These are phyloP conservation scores for Fusarium sp. DNA, from an alignment of 2,329 filamentous ascomycete species.

Conservation along the genomic window DNA sequence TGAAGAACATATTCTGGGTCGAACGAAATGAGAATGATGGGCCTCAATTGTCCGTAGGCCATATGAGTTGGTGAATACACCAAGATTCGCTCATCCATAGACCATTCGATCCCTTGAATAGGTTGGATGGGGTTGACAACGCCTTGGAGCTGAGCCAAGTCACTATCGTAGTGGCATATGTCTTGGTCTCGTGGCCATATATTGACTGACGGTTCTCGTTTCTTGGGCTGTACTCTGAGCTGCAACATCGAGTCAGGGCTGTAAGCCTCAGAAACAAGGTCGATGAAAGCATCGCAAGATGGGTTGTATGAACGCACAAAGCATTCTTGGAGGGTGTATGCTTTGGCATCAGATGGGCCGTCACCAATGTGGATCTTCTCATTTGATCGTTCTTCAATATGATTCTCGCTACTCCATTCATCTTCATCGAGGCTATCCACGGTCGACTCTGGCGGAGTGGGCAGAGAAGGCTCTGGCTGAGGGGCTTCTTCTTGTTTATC, in stretches of 20 bases:
- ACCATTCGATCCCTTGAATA: constrained; percentile 52
- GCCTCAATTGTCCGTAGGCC: constrained; percentile 17
- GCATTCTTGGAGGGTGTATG: constrained; percentile 63
- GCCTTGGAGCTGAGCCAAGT: constrained; percentile 42
- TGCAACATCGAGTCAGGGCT: constrained; percentile 52
- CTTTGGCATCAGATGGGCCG: constrained; percentile 50
- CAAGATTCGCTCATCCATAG: constrained; percentile 59
- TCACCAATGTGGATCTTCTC: constrained; percentile 58
- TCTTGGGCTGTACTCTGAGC: constrained; percentile 48
- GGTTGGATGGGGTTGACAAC: constrained; percentile 48
- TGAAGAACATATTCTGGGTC: constrained; percentile 42
- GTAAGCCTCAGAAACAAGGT: constrained; percentile 57
- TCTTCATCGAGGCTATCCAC: not conserved
- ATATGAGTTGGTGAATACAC: constrained; percentile 51
- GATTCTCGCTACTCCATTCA: constrained; percentile 50
- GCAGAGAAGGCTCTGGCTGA: constrained; percentile 6
- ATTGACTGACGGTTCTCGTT: not conserved
- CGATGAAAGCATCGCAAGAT: constrained; percentile 64
- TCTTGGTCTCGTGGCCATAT: constrained; percentile 40
- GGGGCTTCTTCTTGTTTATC: not conserved
- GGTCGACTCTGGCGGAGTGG: constrained; percentile 1
- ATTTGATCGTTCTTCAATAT: constrained; percentile 21
- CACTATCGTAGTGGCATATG: not conserved
- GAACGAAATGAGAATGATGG: constrained; percentile 44
- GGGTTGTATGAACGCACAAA: constrained; percentile 65